Evolutionary conservation across 768 basidiomycete genomes (phyloP), one percentile per base, ranked within the genome.

Genomic region (Boletus tomentosulus): DNA sequence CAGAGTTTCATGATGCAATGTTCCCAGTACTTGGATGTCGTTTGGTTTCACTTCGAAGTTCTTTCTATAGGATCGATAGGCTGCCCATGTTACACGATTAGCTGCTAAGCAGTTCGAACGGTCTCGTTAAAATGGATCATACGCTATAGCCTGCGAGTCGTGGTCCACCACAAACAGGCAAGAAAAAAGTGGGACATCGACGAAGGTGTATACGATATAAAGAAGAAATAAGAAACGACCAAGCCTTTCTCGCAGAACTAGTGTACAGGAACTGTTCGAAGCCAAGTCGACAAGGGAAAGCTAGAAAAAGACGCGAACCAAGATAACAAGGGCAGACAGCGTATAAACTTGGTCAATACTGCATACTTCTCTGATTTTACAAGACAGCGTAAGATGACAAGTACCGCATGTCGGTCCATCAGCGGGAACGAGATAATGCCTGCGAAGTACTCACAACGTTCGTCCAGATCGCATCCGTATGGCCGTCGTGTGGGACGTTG

Each of bases 401-500:
- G 42, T 48, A 46, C 43, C 56, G 52, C 38, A 24, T 37, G 46
- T 54, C 51, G 42, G 67, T 66, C 57, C 52, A 66, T 69, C 68
- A 66, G 71, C 66, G 57, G 56, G 53, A 56, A 71, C 68, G 57
- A 67, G 51, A 60, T 46, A 64, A 57, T 62, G 58, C 39, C 59
- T 59, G 59, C 54, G 61, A 57, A 61, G 34, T 37, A 73, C 77
- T 73, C 48, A 80, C 80, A 52, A 73, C 71, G 42, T 71, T 72
- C 69, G 75, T 71, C 81, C 75, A 76, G 56, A 73, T 65, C 51
- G 65, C 66, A 57, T 67, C 67, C 30, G 69, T 38, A 50, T 71
- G 64, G n/a, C 62, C 61, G 45, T 62, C 68, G 53, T 58, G 50
- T n/a, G 69, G 70, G 30, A 59, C 43, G 44, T 62, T 68, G 25